phyloP scores from a whole-genome alignment of 352 stramenopile species.

The Elongisporangium undulatum region DNA sequence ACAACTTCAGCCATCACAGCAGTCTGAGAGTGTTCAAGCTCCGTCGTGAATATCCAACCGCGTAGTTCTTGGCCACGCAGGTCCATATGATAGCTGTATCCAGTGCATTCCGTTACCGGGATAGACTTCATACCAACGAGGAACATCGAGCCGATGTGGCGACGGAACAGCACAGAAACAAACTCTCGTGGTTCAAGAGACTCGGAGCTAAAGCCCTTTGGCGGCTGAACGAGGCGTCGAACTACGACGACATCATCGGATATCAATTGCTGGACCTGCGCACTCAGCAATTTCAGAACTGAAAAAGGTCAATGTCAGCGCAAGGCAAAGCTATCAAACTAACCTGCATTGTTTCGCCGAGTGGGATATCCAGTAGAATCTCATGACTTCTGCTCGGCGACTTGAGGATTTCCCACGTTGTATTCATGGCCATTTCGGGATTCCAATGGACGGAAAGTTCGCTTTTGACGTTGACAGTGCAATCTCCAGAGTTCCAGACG shows the following conservation, averaged over 20 bases:
- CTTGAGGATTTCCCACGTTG: not conserved
- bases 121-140: not conserved
- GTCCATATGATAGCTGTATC: not conserved
- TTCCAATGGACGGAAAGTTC: not conserved
- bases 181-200: not conserved
- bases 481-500: not conserved
- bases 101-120: not conserved
- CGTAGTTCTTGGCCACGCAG: not conserved
- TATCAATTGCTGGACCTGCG: not conserved
- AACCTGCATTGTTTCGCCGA: not conserved
- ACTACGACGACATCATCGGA: not conserved
- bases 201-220: not conserved
- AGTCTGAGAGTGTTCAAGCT: not conserved
- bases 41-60: not conserved
- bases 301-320: not conserved
- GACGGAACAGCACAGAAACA: not conserved
- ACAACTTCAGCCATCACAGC: not conserved
- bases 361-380: not conserved
- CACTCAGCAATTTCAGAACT: not conserved
- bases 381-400: not conserved
- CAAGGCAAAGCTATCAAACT: not conserved
- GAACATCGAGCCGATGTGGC: not conserved
- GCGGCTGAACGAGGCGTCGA: not conserved
- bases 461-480: not conserved
- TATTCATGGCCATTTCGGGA: not conserved